Percentiles rank a stretch among this genome's conserved stretches.
Conservation (phyloP, 2,329 filamentous ascomycete genomes). For the Fonsecaea monophora region DNA sequence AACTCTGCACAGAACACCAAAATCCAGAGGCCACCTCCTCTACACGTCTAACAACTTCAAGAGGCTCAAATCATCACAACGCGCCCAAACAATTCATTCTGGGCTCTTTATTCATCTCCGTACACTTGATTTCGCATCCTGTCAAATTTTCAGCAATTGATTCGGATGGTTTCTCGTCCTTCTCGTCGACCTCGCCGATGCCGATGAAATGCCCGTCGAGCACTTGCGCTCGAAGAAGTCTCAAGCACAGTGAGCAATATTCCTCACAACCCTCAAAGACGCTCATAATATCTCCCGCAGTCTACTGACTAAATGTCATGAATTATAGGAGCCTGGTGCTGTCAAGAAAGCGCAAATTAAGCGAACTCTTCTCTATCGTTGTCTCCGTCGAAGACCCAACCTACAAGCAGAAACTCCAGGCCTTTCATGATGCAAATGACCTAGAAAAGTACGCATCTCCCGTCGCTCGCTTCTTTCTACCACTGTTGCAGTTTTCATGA, state of each 20-base stretch:
- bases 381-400: slow-evolving; percentile 62
- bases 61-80: slow-evolving; percentile 47
- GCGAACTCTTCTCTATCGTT: slow-evolving; percentile 81
- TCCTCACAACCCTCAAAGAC: slow-evolving; percentile 43
- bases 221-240: slow-evolving; percentile 57
- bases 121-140: slow-evolving; percentile 48
- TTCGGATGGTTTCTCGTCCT: slow-evolving; percentile 56
- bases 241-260: slow-evolving; percentile 58
- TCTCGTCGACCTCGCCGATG: slow-evolving; percentile 24
- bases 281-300: slow-evolving; percentile 39
- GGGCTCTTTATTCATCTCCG: slow-evolving; percentile 55
- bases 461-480: slow-evolving; percentile 23
- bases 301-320: slow-evolving; percentile 46
- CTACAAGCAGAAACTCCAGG: slow-evolving; percentile 58
- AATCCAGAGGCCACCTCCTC: slow-evolving; percentile 22
- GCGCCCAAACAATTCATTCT: slow-evolving; percentile 52
- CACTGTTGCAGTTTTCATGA: slow-evolving; percentile 23
- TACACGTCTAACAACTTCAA: slow-evolving; percentile 30
- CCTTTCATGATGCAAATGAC: slow-evolving; percentile 65
- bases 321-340: slow-evolving; percentile 64
- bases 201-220: slow-evolving; percentile 47
- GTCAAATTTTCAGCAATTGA: slow-evolving; percentile 54
- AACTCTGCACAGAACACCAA: slow-evolving; percentile 22
- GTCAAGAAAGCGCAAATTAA: slow-evolving; percentile 89
- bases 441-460: slow-evolving; percentile 60